phyloP scores from a whole-genome alignment of 2,329 filamentous ascomycete species.

The Fusarium sp. region DNA sequence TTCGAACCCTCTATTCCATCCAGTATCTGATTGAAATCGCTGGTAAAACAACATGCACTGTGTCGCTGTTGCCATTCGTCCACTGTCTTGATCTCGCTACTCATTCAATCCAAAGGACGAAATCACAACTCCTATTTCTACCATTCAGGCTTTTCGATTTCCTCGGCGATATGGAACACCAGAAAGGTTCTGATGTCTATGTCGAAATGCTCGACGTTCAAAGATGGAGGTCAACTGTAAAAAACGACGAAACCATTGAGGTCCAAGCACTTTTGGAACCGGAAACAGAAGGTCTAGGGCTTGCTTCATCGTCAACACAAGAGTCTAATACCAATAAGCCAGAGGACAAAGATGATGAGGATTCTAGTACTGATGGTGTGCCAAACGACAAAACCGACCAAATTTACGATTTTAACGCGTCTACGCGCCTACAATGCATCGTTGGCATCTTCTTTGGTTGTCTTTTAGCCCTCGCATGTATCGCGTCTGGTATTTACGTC shows the following conservation, averaged over 20 bases:
- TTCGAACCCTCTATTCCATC: too few relatives aligned
- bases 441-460: not conserved
- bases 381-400: not conserved
- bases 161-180: not conserved
- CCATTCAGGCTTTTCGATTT: too few relatives aligned
- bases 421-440: not conserved
- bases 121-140: too few relatives aligned
- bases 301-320: not conserved
- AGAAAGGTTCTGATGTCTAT: not conserved
- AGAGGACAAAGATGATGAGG: too few relatives aligned
- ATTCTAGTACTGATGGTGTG: not conserved
- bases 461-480: not conserved
- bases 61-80: too few relatives aligned
- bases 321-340: not conserved
- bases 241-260: not conserved
- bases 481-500: not conserved
- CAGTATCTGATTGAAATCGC: too few relatives aligned
- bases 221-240: fast-evolving
- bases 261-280: not conserved
- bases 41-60: too few relatives aligned
- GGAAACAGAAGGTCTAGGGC: not conserved
- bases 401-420: not conserved
- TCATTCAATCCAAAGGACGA: too few relatives aligned
- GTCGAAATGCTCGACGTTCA: not conserved
- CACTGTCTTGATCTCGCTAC: too few relatives aligned